Conservation (phyloP, 768 basidiomycete species). For the Ramaria rubella region DNA sequence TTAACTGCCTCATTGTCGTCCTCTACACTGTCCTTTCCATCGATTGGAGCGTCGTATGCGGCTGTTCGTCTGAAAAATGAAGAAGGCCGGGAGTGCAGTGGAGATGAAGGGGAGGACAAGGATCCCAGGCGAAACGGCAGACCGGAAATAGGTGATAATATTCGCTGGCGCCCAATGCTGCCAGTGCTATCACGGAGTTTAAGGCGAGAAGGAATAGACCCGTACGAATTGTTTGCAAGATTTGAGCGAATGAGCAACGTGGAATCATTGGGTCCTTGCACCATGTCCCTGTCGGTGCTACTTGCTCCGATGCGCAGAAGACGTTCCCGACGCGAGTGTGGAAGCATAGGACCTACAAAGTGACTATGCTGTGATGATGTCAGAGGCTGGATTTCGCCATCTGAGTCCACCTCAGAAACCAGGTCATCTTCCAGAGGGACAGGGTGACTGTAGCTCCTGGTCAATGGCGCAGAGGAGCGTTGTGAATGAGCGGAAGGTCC, state of each 20-base stretch:
- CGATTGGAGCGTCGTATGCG: constrained; percentile 54
- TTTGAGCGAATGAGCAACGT: constrained; percentile 29
- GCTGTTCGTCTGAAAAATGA: not conserved
- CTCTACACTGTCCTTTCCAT: constrained; percentile 29
- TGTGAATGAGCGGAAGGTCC: too few relatives aligned
- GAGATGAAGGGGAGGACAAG: constrained; percentile 33
- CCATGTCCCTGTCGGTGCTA: constrained; percentile 5
- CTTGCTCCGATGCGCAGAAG: constrained; percentile 46
- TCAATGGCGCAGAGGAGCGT: too few relatives aligned
- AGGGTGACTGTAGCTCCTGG: too few relatives aligned
- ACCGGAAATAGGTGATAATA: constrained; percentile 32
- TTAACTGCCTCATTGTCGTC: constrained; percentile 44
- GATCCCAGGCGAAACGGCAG: constrained; percentile 29
- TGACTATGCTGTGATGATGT: constrained; percentile 35
- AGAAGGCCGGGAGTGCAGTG: constrained; percentile 33
- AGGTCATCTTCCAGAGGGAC: too few relatives aligned
- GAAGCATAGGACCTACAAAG: constrained; percentile 46
- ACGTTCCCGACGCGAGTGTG: constrained; percentile 54
- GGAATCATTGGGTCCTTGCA: constrained; percentile 25
- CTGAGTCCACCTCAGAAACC: too few relatives aligned
- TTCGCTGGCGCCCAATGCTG: constrained; percentile 27
- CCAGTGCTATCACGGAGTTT: not conserved
- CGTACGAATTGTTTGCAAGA: constrained; percentile 41
- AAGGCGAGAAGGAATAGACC: constrained; percentile 38
- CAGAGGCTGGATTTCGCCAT: too few relatives aligned